Conservation (phyloP, 495 filamentous ascomycete species). For the Neurospora sp. region DNA sequence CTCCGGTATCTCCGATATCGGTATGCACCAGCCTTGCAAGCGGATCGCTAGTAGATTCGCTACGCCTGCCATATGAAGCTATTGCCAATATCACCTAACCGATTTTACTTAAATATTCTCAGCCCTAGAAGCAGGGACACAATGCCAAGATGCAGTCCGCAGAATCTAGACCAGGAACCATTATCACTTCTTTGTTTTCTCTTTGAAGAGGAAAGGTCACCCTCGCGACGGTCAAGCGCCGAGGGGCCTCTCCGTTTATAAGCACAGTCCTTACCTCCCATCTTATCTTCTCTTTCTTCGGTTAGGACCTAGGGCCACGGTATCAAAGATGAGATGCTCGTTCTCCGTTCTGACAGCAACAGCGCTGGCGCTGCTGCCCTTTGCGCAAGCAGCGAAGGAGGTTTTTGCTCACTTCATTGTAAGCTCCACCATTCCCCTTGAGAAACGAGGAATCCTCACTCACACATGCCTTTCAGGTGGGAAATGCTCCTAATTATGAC, state of each 20-base stretch:
- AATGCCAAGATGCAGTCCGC: neutral
- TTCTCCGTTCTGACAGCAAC: neutral
- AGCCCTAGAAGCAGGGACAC: neutral
- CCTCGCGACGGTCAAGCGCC: neutral
- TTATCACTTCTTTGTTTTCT: neutral
- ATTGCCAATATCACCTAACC: neutral
- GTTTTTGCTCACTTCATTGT: slow-evolving; percentile 20
- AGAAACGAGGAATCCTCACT: neutral
- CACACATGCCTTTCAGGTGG: slow-evolving; percentile 2
- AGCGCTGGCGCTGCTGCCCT: neutral
- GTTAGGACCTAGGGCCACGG: neutral
- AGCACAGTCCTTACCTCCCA: neutral
- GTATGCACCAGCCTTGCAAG: neutral
- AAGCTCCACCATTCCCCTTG: neutral
- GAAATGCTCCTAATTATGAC: slow-evolving; percentile 32
- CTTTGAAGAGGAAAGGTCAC: neutral
- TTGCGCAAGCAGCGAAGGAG: slow-evolving; percentile 10
- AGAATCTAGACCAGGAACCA: neutral
- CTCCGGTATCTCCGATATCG: neutral
- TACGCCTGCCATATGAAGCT: neutral
- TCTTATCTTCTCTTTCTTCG: neutral
- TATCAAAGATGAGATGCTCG: slow-evolving; percentile 4
- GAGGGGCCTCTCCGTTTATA: neutral
- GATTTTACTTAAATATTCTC: neutral
- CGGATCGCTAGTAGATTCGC: neutral